These are phyloP conservation scores for Aethionema arabicum DNA, from an alignment of 345 rosid genomes.

Conservation along the genomic window DNA sequence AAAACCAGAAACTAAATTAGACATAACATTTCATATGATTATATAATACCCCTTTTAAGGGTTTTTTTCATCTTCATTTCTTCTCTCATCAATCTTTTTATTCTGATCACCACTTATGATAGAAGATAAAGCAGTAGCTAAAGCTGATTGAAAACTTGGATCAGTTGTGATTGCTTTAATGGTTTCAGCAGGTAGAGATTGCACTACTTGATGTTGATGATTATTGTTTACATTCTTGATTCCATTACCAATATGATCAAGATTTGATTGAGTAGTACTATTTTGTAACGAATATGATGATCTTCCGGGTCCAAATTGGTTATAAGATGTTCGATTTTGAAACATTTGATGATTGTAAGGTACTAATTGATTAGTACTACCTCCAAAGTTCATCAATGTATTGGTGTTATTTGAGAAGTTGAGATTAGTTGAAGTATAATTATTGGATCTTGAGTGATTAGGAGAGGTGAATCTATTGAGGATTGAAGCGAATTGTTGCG, in stretches of 20 bases:
- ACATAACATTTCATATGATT: not conserved
- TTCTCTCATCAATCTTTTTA: slow-evolving; percentile 27
- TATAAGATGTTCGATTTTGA: slow-evolving; percentile 31
- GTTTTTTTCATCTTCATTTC: slow-evolving; percentile 28
- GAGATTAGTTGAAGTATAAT: slow-evolving; percentile 49
- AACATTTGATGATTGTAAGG: slow-evolving; percentile 41
- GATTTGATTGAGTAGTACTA: slow-evolving; percentile 34
- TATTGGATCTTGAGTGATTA: slow-evolving; percentile 29
- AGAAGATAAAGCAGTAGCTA: slow-evolving; percentile 70
- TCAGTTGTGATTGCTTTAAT: slow-evolving; percentile 72
- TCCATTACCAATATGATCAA: slow-evolving; percentile 41
- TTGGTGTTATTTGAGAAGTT: slow-evolving; percentile 52
- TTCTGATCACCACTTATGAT: slow-evolving; percentile 44
- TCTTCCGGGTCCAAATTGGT: slow-evolving; percentile 40
- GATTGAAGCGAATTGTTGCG: slow-evolving; percentile 32
- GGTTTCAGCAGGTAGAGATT: slow-evolving; percentile 39
- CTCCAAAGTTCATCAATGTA: slow-evolving; percentile 42
- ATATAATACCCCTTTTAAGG: slow-evolving; percentile 7
- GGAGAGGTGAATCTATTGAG: slow-evolving; percentile 34
- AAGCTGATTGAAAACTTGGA: slow-evolving; percentile 78
- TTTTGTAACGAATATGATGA: slow-evolving; percentile 27
- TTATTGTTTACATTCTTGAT: slow-evolving; percentile 33
- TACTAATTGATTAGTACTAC: slow-evolving; percentile 31
- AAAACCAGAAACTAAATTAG: not conserved
- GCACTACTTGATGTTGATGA: too few relatives aligned